Evolutionary conservation across 805 yeast genomes (phyloP).

Genomic region (Candida argentea): DNA sequence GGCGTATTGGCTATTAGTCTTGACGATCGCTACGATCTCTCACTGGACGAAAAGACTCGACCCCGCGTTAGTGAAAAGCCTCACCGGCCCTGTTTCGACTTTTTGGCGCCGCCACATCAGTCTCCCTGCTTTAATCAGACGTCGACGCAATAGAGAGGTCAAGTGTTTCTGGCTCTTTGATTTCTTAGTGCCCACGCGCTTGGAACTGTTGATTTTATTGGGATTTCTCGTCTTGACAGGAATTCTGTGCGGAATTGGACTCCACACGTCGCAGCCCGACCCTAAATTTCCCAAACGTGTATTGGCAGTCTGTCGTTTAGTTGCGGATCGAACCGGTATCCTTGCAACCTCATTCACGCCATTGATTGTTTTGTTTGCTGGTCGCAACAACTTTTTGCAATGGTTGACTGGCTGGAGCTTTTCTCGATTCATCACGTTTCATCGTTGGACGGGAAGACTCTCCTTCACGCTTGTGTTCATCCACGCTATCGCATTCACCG

Average conservation of each 20-base stretch:
- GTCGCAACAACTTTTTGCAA: slow-evolving; percentile 13
- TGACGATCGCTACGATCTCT: slow-evolving; percentile 20
- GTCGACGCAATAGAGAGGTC: slow-evolving; percentile 1
- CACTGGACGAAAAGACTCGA: slow-evolving; percentile 14
- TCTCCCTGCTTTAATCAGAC: slow-evolving; percentile 9
- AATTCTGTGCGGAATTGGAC: no score
- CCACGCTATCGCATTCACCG: slow-evolving; percentile 11
- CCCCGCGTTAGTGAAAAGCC: slow-evolving; percentile 10
- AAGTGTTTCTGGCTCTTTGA: slow-evolving; percentile 7
- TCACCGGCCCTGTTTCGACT: slow-evolving; percentile 11
- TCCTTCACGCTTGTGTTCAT: slow-evolving; percentile 10
- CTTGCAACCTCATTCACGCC: slow-evolving; percentile 24
- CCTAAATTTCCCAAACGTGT: slow-evolving; percentile 24
- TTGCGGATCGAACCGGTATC: slow-evolving; percentile 46
- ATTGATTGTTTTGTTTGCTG: slow-evolving; percentile 12
- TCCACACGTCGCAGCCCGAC: no score
- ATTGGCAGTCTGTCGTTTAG: slow-evolving; percentile 27
- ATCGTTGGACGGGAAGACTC: slow-evolving; percentile 14
- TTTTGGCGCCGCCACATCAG: slow-evolving; percentile 9
- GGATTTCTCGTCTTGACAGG: slow-evolving; percentile 12
- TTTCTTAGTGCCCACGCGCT: slow-evolving; percentile 23
- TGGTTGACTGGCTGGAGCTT: slow-evolving; percentile 7
- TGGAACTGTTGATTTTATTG: slow-evolving; percentile 19
- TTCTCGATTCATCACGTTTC: slow-evolving; percentile 10
- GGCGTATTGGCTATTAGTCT: slow-evolving; percentile 23